These are phyloP conservation scores for Xerocomus minutiporus DNA, from an alignment of 1,284 basidiomycete species.

Conservation along the genomic window DNA sequence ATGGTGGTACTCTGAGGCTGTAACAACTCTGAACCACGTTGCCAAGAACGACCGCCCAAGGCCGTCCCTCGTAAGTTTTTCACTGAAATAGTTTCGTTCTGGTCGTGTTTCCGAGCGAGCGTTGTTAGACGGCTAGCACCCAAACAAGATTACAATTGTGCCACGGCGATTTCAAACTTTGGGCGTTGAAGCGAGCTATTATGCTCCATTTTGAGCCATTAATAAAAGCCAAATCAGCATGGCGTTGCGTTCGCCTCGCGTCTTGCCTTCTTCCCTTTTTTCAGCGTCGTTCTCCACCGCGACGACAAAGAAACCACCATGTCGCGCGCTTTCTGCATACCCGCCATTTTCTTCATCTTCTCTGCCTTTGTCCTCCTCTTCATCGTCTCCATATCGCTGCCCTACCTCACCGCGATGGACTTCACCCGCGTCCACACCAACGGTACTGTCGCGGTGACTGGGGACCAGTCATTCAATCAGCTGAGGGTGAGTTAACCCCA, in stretches of 20 bases:
- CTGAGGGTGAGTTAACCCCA: slow-evolving; percentile 49
- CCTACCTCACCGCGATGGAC: slow-evolving; percentile 60
- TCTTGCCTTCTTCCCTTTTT: slow-evolving; percentile 5
- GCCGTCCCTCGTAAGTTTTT: no score
- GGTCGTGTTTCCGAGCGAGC: no score
- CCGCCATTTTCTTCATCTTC: slow-evolving; percentile 58
- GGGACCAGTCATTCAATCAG: slow-evolving; percentile 38
- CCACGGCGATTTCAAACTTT: no score
- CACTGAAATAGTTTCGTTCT: no score
- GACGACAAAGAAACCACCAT: slow-evolving; percentile 27
- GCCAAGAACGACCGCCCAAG: no score
- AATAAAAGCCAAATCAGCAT: slow-evolving; percentile 19
- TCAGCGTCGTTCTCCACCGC: slow-evolving; percentile 1
- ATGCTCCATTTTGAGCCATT: slow-evolving; percentile 6
- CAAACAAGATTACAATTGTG: no score
- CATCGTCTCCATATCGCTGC: slow-evolving; percentile 66
- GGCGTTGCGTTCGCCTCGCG: background rate
- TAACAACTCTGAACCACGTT: no score
- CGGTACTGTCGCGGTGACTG: slow-evolving; percentile 29
- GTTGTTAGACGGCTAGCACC: no score
- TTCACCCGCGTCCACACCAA: slow-evolving; percentile 53
- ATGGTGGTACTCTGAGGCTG: no score
- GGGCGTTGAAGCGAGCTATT: no score
- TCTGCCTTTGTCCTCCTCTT: slow-evolving; percentile 61
- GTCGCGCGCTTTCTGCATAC: slow-evolving; percentile 59